Evolutionary conservation across 306 rosid genomes (phyloP).

Genomic region (Castanea sativa): DNA sequence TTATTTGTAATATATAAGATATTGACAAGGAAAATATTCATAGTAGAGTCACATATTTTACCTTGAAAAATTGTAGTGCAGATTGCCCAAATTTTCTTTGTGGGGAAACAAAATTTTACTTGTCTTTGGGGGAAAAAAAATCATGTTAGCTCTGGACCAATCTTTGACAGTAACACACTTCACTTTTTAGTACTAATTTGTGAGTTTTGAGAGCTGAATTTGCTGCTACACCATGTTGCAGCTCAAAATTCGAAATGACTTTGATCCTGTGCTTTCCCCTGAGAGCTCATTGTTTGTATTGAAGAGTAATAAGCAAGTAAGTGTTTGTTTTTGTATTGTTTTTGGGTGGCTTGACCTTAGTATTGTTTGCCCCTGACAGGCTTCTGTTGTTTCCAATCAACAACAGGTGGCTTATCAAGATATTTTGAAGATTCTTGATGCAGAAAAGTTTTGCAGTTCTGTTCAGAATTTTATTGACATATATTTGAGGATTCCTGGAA

Average conservation of each 20-base stretch:
- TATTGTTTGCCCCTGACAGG: conserved; percentile 14
- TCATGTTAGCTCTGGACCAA: conserved; percentile 7
- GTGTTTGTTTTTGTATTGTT: conserved; percentile 17
- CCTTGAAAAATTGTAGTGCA: neutral
- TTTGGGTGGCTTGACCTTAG: conserved; percentile 11
- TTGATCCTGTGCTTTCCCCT: conserved; percentile 97
- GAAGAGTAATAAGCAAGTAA: conserved; percentile 90
- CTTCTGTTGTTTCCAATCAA: conserved; percentile 27
- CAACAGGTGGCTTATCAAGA: conserved; percentile 88
- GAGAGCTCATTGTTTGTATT: conserved; percentile 97
- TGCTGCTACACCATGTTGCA: conserved; percentile 38
- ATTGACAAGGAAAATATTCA: neutral
- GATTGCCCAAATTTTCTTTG: neutral
- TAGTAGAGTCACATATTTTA: neutral
- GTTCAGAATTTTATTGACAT: conserved; percentile 92
- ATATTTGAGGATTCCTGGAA: conserved; percentile 90
- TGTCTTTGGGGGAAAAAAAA: neutral
- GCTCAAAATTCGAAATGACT: conserved; percentile 99
- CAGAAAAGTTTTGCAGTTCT: conserved; percentile 90
- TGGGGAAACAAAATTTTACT: neutral
- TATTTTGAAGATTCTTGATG: conserved; percentile 84
- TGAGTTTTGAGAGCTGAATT: neutral
- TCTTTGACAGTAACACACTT: conserved; percentile 8
- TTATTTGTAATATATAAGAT: neutral
- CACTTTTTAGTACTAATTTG: conserved; percentile 14